A percentile compares a stretch with the other conserved stretches of the same genome.
Evolutionary conservation across 108 stramenopile species (phyloP).

Genomic region (Cyclostephanos tholiformis): DNA sequence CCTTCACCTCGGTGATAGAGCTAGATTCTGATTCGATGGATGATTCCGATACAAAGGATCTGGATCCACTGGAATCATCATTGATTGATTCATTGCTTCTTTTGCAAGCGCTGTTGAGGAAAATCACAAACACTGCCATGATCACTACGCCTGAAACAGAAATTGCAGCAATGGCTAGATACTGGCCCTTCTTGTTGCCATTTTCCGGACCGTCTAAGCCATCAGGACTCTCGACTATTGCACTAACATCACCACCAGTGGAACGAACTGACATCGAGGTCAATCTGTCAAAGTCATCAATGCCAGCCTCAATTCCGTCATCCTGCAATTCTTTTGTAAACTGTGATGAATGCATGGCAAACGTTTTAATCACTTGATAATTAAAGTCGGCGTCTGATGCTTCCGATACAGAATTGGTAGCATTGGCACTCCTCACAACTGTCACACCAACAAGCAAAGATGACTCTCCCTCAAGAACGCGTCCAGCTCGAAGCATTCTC

Average conservation of each 20-base stretch:
- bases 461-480: slow-evolving; percentile 18
- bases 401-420: slow-evolving; percentile 3
- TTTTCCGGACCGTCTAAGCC: slow-evolving; percentile 1
- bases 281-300: slow-evolving; percentile 32
- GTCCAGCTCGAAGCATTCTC: slow-evolving; percentile 1
- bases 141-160: not conserved
- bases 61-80: not conserved
- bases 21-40: not conserved
- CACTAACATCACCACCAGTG: slow-evolving; percentile 5
- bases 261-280: slow-evolving; percentile 5
- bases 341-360: slow-evolving; percentile 5
- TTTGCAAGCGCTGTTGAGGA: not conserved
- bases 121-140: not conserved
- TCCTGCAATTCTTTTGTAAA: slow-evolving; percentile 19
- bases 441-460: slow-evolving; percentile 31
- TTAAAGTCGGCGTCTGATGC: slow-evolving; percentile 16
- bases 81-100: not conserved
- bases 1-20: not conserved
- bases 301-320: slow-evolving; percentile 32
- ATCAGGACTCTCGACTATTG: slow-evolving; percentile 3
- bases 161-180: slow-evolving; percentile 9
- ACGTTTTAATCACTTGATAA: slow-evolving; percentile 21
- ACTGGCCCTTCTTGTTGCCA: not conserved
- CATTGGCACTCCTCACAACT: slow-evolving; percentile 3
- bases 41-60: too few species aligned